phyloP scores from a whole-genome alignment of 306 rosid species.

The Lupinus albus region DNA sequence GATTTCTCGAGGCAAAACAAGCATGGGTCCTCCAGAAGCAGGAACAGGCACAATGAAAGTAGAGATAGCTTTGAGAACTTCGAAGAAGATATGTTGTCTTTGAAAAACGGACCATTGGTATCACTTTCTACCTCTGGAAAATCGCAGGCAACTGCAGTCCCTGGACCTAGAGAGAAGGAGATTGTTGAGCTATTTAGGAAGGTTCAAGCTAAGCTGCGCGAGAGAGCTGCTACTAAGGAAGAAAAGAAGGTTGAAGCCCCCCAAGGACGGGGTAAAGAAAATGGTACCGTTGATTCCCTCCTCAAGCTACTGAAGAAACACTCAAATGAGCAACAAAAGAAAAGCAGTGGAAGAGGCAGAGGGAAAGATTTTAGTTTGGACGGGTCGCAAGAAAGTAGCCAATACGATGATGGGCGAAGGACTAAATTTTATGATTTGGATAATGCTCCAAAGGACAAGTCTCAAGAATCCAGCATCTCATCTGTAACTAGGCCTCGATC shows the following conservation, averaged over 20 bases:
- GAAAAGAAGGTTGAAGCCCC: slow-evolving; percentile 71
- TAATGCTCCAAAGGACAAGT: slow-evolving; percentile 50
- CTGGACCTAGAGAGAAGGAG: slow-evolving; percentile 95
- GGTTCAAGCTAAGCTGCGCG: slow-evolving; percentile 89
- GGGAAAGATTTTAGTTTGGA: slow-evolving; percentile 51
- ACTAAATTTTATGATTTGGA: slow-evolving; percentile 49
- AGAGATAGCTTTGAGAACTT: slow-evolving; percentile 67
- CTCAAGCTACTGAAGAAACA: slow-evolving; percentile 83
- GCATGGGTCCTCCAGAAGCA: slow-evolving; percentile 61
- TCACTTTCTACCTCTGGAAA: slow-evolving; percentile 65
- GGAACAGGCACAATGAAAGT: slow-evolving; percentile 71
- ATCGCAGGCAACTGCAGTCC: slow-evolving; percentile 74
- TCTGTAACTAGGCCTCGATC: slow-evolving; percentile 67
- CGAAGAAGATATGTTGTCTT: slow-evolving; percentile 71
- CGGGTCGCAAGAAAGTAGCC: slow-evolving; percentile 56
- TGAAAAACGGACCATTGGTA: slow-evolving; percentile 70
- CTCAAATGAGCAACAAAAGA: slow-evolving; percentile 76
- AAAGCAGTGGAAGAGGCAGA: slow-evolving; percentile 49
- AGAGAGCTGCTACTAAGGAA: slow-evolving; percentile 74
- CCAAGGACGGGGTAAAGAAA: slow-evolving; percentile 64
- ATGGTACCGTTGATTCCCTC: slow-evolving; percentile 84
- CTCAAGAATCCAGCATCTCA: slow-evolving; percentile 51
- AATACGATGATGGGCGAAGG: slow-evolving; percentile 47
- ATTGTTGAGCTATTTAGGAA: slow-evolving; percentile 90
- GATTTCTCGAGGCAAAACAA: slow-evolving; percentile 79